phyloP scores from a whole-genome alignment of 2,329 filamentous ascomycete species.

The Talaromyces sp. region DNA sequence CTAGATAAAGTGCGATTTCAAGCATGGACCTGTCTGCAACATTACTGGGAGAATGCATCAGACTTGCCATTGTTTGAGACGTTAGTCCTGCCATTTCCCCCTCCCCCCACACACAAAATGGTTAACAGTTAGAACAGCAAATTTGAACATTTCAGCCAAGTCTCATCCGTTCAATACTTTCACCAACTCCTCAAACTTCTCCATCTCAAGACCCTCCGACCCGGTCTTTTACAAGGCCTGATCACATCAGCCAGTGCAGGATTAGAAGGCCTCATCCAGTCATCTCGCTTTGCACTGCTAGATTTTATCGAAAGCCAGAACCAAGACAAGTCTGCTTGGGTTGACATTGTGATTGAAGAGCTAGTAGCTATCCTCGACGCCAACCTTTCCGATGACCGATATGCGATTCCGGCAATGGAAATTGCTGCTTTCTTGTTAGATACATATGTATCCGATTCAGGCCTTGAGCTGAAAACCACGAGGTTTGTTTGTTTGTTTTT shows the following conservation, averaged over 20 bases:
- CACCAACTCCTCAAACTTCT: constrained; percentile 35
- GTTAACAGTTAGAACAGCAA: constrained; percentile 20
- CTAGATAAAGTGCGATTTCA: constrained; percentile 73
- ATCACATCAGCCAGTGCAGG: constrained; percentile 41
- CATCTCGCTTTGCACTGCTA: constrained; percentile 37
- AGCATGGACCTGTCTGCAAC: constrained; percentile 40
- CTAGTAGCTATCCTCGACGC: constrained; percentile 51
- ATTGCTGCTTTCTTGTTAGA: constrained; percentile 73
- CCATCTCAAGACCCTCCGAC: constrained; percentile 29
- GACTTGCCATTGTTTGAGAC: constrained; percentile 30
- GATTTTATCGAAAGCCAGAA: constrained; percentile 33
- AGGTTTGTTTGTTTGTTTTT: too few species aligned
- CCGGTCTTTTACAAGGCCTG: constrained; percentile 37
- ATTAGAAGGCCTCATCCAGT: constrained; percentile 39
- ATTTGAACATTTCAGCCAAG: constrained; percentile 41
- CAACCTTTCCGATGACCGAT: constrained; percentile 58
- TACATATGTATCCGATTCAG: constrained; percentile 35
- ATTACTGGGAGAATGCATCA: constrained; percentile 31
- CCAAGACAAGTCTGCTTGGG: constrained; percentile 3
- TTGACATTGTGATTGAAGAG: constrained; percentile 41
- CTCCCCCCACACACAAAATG: background rate
- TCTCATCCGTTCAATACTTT: constrained; percentile 41
- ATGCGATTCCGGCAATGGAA: constrained; percentile 71
- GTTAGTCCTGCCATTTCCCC: constrained; percentile 31
- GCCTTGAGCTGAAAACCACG: constrained; percentile 41